Conservation (phyloP, 2,329 filamentous ascomycete genomes). For the Fusarium oxysporum region DNA sequence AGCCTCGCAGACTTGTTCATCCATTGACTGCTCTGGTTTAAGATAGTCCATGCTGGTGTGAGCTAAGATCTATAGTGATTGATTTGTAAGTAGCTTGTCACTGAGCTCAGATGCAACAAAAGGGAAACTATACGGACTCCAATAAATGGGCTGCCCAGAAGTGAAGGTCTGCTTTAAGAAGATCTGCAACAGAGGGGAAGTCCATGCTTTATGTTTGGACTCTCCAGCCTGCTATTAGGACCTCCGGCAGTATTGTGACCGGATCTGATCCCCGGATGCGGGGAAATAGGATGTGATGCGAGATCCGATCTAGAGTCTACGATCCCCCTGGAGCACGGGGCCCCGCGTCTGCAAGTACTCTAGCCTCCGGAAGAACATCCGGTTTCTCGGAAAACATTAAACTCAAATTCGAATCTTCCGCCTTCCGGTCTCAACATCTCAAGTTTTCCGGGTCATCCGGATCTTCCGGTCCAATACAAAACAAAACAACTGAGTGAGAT, state of each 20-base stretch:
- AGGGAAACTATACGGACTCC: fast-evolving
- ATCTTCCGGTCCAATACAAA: fast-evolving
- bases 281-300: not conserved
- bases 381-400: not conserved
- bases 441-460: not conserved
- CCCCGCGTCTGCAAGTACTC: not conserved
- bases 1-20: not conserved
- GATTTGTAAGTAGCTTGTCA: no score
- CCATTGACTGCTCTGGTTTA: not conserved
- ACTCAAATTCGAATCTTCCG: not conserved
- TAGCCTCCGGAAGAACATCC: not conserved
- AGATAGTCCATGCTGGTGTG: fast-evolving
- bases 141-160: fast-evolving
- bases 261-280: not conserved
- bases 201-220: not conserved
- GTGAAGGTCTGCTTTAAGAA: fast-evolving
- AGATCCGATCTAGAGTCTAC: not conserved
- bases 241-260: not conserved
- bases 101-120: fast-evolving
- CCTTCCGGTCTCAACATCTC: not conserved
- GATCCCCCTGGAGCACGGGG: not conserved
- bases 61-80: fast-evolving
- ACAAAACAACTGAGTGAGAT: fast-evolving
- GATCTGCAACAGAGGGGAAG: not conserved
- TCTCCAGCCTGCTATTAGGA: fast-evolving